These are phyloP conservation scores for Naganishia friedmannii DNA, from an alignment of 768 basidiomycete species.

Conservation along the genomic window DNA sequence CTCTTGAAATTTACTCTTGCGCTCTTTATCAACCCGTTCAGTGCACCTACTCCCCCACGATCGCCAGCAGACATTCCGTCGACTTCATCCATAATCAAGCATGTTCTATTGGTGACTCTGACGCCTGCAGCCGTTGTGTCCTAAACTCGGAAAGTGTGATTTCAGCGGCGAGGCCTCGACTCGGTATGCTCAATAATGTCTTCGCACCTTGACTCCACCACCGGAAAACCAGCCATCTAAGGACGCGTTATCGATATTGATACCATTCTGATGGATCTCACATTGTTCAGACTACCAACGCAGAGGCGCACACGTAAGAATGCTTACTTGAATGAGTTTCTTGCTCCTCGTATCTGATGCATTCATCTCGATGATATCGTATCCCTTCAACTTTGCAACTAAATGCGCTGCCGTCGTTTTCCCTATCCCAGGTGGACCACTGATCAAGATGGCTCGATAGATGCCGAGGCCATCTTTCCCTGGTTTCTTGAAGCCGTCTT, in stretches of 20 bases:
- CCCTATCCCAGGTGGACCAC: conserved; percentile 92
- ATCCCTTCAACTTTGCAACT: conserved; percentile 83
- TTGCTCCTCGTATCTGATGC: conserved; percentile 94
- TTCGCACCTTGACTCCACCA: conserved; percentile 38
- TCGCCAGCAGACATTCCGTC: conserved; percentile 99
- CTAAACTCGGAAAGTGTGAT: neutral
- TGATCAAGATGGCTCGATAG: conserved; percentile 81
- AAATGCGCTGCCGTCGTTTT: conserved; percentile 96
- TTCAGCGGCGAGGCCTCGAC: neutral
- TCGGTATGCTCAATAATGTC: neutral
- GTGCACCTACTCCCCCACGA: conserved; percentile 89
- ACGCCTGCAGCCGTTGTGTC: conserved; percentile 69
- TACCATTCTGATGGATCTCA: conserved; percentile 62
- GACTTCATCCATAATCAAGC: conserved; percentile 98
- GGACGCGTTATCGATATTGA: conserved; percentile 84
- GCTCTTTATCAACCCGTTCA: conserved; percentile 89
- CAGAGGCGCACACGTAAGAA: neutral
- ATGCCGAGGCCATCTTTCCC: conserved; percentile 85
- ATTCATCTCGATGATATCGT: conserved; percentile 89
- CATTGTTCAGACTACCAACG: neutral
- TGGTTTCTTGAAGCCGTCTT: conserved; percentile 82
- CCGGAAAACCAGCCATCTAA: conserved; percentile 70
- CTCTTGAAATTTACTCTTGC: conserved; percentile 61
- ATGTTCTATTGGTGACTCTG: conserved; percentile 70
- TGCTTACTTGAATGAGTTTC: conserved; percentile 83